A percentile compares a stretch with the other conserved stretches of the same genome.
Evolutionary conservation across 139 green algal genomes (phyloP).

Genomic region (Micractinium sp.): DNA sequence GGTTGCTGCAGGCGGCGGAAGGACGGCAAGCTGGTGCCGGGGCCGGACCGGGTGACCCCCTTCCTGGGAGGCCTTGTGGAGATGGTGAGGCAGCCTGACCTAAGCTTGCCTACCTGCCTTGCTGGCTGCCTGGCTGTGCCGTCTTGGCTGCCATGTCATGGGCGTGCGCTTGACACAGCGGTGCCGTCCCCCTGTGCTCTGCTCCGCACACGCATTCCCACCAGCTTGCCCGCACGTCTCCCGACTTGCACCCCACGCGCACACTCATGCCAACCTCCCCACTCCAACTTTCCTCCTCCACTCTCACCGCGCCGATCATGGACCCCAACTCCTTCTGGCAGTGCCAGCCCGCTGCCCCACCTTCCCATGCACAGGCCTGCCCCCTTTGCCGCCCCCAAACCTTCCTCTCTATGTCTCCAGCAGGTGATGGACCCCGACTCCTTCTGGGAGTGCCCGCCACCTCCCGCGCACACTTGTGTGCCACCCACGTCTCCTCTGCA

Average conservation of each 20-base stretch:
- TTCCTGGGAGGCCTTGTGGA: slow-evolving; percentile 79
- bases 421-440: not conserved
- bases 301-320: too few species aligned
- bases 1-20: slow-evolving; percentile 38
- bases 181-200: not conserved
- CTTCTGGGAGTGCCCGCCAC: too few species aligned
- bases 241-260: too few species aligned
- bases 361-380: not conserved
- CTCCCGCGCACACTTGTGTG: not conserved
- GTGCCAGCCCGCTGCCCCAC: too few species aligned
- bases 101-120: not conserved
- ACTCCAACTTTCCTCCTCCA: too few species aligned
- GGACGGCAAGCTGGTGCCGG: slow-evolving; percentile 53
- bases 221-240: not conserved
- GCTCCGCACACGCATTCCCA: too few species aligned
- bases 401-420: not conserved
- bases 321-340: too few species aligned
- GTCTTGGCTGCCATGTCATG: not conserved
- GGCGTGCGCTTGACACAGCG: slow-evolving; percentile 55
- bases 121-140: too few species aligned
- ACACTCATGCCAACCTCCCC: too few species aligned
- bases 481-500: not conserved
- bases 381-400: not conserved
- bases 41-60: slow-evolving; percentile 63
- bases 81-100: slow-evolving; percentile 81